Conservation (phyloP, 345 rosid genomes). For the Kernera saxatilis region DNA sequence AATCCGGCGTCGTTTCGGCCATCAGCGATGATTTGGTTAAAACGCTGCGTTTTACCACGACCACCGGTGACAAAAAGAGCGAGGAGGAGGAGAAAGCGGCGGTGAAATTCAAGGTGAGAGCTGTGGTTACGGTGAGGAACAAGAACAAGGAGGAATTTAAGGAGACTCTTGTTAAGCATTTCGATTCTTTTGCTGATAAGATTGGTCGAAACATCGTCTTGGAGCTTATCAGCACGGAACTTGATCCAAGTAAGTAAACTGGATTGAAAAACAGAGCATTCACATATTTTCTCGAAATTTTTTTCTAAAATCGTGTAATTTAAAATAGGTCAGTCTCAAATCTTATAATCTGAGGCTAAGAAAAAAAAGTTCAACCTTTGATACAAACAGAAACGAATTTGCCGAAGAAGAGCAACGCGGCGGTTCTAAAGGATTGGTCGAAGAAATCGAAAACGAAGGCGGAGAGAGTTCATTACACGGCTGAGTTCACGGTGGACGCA, state of each 20-base stretch:
- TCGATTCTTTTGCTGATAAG: slow-evolving; percentile 63
- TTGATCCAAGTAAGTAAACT: slow-evolving; percentile 73
- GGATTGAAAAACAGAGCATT: background rate
- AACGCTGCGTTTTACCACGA: slow-evolving; percentile 17
- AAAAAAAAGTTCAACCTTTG: background rate
- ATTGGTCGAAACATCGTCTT: slow-evolving; percentile 74
- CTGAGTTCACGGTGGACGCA: slow-evolving; percentile 75
- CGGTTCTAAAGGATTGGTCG: slow-evolving; percentile 74
- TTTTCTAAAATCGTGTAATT: background rate
- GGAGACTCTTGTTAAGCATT: slow-evolving; percentile 59
- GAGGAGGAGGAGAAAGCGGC: slow-evolving; percentile 32
- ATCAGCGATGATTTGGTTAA: slow-evolving; percentile 62
- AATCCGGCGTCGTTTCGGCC: slow-evolving; percentile 38
- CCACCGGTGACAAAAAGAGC: slow-evolving; percentile 8
- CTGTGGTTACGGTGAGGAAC: slow-evolving; percentile 64
- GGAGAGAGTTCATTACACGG: slow-evolving; percentile 79
- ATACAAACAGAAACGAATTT: slow-evolving; percentile 48
- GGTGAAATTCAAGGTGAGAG: slow-evolving; percentile 64
- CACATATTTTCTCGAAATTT: background rate
- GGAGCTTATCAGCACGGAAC: slow-evolving; percentile 70
- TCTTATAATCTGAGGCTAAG: background rate
- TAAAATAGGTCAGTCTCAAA: background rate
- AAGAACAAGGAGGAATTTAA: slow-evolving; percentile 73
- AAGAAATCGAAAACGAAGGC: slow-evolving; percentile 66
- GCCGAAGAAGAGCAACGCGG: slow-evolving; percentile 72